These are phyloP conservation scores for Saxophila tyrrhenica DNA, from an alignment of 495 filamentous ascomycete species.

Conservation along the genomic window DNA sequence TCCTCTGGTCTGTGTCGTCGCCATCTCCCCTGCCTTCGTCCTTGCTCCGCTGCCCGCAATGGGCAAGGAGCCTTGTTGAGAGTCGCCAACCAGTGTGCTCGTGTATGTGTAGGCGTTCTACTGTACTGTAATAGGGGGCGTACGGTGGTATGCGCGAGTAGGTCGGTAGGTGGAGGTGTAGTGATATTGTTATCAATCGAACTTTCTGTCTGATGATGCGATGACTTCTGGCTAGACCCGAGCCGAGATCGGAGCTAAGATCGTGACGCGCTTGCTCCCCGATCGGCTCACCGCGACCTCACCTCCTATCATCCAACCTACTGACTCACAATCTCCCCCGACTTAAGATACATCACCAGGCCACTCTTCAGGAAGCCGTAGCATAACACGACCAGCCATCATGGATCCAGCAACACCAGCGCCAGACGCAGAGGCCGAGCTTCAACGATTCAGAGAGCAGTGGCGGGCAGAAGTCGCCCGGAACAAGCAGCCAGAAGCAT, in stretches of 20 bases:
- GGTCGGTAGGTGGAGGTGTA: too few relatives aligned
- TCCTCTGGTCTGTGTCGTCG: conserved; percentile 21
- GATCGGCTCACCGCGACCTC: too few relatives aligned
- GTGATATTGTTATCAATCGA: too few relatives aligned
- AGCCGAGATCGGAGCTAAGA: too few relatives aligned
- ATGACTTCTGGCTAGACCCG: too few relatives aligned
- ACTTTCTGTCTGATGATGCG: too few relatives aligned
- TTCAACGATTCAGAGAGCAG: conserved; percentile 68
- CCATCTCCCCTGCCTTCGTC: conserved; percentile 6
- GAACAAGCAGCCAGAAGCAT: conserved; percentile 14
- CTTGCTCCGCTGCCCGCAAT: conserved; percentile 3
- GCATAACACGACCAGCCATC: neutral
- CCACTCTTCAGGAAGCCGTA: too few relatives aligned
- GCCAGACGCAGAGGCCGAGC: conserved; percentile 45
- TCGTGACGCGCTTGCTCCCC: too few relatives aligned
- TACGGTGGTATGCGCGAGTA: neutral
- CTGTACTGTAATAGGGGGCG: neutral
- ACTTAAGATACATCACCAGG: too few relatives aligned
- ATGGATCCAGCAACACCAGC: neutral
- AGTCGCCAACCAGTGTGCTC: neutral
- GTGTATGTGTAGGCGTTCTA: neutral
- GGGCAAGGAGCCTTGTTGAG: neutral
- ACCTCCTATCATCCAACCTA: too few relatives aligned
- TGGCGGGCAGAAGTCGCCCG: conserved; percentile 74
- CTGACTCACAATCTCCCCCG: too few relatives aligned